Conservation (phyloP, 73 alveolate species). For the Effrenium voratum region DNA sequence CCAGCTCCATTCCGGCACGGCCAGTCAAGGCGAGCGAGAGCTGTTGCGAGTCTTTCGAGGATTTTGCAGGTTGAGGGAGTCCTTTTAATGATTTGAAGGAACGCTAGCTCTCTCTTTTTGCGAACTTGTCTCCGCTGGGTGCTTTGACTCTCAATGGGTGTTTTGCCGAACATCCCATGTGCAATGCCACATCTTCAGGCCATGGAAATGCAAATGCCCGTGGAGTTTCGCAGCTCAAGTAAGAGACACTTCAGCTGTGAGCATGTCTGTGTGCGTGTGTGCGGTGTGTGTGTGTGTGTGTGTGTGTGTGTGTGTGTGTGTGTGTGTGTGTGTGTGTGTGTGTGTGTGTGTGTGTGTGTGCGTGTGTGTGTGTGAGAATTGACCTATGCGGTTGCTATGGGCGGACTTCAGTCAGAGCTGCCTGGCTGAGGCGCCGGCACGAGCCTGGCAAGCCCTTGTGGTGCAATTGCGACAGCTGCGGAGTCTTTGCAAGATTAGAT, state of each 20-base stretch:
- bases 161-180: too few relatives aligned
- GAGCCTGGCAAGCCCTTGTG: not conserved
- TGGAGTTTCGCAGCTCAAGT: not conserved
- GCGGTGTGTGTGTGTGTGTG: not conserved
- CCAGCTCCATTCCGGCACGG: too few relatives aligned
- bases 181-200: too few relatives aligned
- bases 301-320: not conserved
- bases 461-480: conserved; percentile 67
- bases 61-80: too few relatives aligned
- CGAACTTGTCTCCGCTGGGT: too few relatives aligned
- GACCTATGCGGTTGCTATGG: not conserved
- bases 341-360: not conserved
- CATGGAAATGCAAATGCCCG: conserved; percentile 59
- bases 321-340: not conserved
- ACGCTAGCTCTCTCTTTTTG: too few relatives aligned
- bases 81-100: too few relatives aligned
- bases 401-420: not conserved
- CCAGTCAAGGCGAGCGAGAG: too few relatives aligned
- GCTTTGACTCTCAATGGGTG: too few relatives aligned
- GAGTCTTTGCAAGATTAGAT: not conserved
- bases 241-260: not conserved
- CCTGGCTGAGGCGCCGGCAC: too few relatives aligned
- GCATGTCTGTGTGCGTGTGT: too few relatives aligned
- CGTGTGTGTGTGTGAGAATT: not conserved
- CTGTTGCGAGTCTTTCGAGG: too few relatives aligned